Percentiles rank a stretch among this genome's conserved stretches.
phyloP scores from a whole-genome alignment of 2,329 filamentous ascomycete species.

The Colletotrichum sansevieriae region DNA sequence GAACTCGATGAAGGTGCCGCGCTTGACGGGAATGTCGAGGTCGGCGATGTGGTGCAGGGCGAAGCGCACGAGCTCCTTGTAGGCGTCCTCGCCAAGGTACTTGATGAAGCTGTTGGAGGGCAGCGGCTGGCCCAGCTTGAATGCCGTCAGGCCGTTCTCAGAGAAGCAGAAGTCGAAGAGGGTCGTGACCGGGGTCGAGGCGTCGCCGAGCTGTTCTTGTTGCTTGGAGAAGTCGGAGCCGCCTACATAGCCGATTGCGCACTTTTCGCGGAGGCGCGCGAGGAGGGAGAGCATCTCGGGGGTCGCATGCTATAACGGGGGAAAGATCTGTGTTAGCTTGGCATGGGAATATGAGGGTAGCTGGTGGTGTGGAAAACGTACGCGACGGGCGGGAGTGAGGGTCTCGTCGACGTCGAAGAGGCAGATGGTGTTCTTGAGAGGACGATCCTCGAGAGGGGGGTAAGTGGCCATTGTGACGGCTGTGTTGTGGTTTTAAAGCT shows the following conservation, averaged over 20 bases:
- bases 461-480: conserved; percentile 53
- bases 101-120: conserved; percentile 88
- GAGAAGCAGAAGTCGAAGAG: conserved; percentile 99
- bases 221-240: conserved; percentile 94
- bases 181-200: conserved; percentile 76
- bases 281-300: conserved; percentile 89
- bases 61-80: conserved; percentile 83
- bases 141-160: conserved; percentile 96
- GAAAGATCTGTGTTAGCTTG: too few species aligned
- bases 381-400: conserved; percentile 83
- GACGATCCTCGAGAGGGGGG: conserved; percentile 84
- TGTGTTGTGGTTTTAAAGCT: conserved; percentile 10
- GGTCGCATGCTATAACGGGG: conserved; percentile 67
- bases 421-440: conserved; percentile 91
- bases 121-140: conserved; percentile 82
- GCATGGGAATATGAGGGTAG: not conserved
- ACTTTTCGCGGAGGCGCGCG: conserved; percentile 83
- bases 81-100: conserved; percentile 87
- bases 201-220: conserved; percentile 89
- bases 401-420: conserved; percentile 98
- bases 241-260: conserved; percentile 91
- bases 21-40: conserved; percentile 85
- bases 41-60: conserved; percentile 87
- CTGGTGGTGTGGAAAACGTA: conserved; percentile 58
- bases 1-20: conserved; percentile 89